Evolutionary conservation across 768 basidiomycete genomes (phyloP), one percentile per base, ranked within the genome.

Genomic region (Xerocomellus chrysenteron): DNA sequence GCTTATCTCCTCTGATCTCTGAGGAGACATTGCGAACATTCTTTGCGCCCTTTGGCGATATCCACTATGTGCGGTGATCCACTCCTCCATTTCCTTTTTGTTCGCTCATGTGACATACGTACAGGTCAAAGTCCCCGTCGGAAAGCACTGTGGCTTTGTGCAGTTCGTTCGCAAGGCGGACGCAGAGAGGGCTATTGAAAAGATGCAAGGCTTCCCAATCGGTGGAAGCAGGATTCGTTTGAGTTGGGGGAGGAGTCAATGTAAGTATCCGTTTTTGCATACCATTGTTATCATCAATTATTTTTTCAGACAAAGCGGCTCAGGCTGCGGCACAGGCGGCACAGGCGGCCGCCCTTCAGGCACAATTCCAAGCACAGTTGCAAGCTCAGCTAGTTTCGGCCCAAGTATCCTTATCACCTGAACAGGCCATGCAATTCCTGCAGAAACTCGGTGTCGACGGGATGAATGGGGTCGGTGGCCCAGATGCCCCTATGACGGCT

Each of bases 131-230:
- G 94, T 97, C n/a, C 94, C 94, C 12, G 88, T 92, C 43, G 93
- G 92, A 49, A 96, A 96, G 67, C 91, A 94, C 61, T 97, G 94
- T 64, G 94, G 94, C 1, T 97, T 97, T 66, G 94, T 97, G 44
- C 94, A 97, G 74, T 97, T 93, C 65, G 90, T 96, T 28, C 82
- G 87, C 61, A 94, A 96, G 73, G 84, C 83, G 11, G 94, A 97
- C 72, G 94, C 94, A 12, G 93, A 95, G 71, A 80, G 83, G 37
- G 93, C 94, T 10, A 97, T 97, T 58, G 90, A 94, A 74, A 93
- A 92, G 74, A 94, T 96, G 94, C 94, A 96, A 76, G 94, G 93
- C 26, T 96, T 94, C 69, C 92, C 93, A 5, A 87, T 97, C 61
- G 93, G 92, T 35, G 94, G 94, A 16, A 93, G 92, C 60, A 80